Evolutionary conservation across 2,329 filamentous ascomycete species (phyloP), one percentile per base, ranked within the genome.

Genomic region (Botryotinia convoluta): DNA sequence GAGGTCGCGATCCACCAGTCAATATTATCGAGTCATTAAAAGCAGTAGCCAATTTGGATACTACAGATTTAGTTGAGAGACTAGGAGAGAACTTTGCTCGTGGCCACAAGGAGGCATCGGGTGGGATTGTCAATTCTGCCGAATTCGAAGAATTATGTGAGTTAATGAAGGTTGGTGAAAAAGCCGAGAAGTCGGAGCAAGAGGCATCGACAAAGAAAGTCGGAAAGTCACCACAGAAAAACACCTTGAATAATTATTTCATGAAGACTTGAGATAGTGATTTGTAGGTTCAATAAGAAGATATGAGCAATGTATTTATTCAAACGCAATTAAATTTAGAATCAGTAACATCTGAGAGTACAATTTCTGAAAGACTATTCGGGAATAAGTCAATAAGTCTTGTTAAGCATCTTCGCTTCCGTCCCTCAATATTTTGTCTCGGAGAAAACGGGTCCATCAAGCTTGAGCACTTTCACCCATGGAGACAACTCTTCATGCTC

Each of bases 51-150:
- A 82, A 82, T 51, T 81, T 81, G 18, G 82, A 83, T 48, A 78
- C 81, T 45, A 84, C 81, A 7, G 77, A 77, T 72, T 74, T 84
- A 72, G 77, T 81, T 6, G 83, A 86, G 71, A 81, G 89, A 22
- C 78, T 92, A 18, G 90, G 90, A 0, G 86, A 89, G 65, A 89
- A 86, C 39, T 92, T 92, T 78, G 90, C 90, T 0, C 84, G 87
- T 70, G 90, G 91, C 0, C 90, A 92, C 75, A 91, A 89, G 74
- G 89, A 91, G 78, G 90, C 90, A 0, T 90, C 88, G 65, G 90
- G 90, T 1, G 91, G 90, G 0, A 89, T 91, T 63, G 87, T 92
- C 0, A 84, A 85, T 0, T 84, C 81, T 18, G 85, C 84, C 2
- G 89, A 90, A 74, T 92, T 92, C 79, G 89, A 92, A 74, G 90